Percentiles rank a stretch among this genome's conserved stretches.
Evolutionary conservation across 2,329 filamentous ascomycete species (phyloP).

Genomic region (Magnaporthiopsis rhizophila): DNA sequence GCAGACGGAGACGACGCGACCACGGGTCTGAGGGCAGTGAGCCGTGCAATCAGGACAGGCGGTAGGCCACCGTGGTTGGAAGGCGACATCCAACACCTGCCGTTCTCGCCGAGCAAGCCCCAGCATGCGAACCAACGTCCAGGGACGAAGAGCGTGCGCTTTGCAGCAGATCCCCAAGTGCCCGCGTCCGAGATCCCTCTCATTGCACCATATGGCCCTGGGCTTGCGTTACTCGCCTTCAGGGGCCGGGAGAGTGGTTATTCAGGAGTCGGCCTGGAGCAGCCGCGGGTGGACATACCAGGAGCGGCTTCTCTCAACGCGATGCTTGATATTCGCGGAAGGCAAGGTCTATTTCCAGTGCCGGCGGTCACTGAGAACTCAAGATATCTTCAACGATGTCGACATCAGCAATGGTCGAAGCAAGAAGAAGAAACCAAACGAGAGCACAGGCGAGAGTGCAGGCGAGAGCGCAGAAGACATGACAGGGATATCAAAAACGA

Average conservation of each 20-base stretch:
- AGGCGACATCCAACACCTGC: too few species aligned
- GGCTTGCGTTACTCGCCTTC: conserved; percentile 16
- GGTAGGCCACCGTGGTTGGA: too few species aligned
- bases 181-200: conserved; percentile 8
- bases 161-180: too few species aligned
- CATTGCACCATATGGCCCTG: conserved; percentile 4
- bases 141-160: too few species aligned
- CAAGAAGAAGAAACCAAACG: too few species aligned
- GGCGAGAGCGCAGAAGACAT: too few species aligned
- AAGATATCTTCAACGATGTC: conserved; percentile 22
- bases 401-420: conserved; percentile 6
- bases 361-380: conserved; percentile 16
- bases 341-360: conserved; percentile 25
- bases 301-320: conserved; percentile 26
- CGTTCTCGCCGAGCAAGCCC: too few species aligned
- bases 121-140: too few species aligned
- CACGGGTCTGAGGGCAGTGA: neutral
- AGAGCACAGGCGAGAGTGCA: too few species aligned
- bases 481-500: too few species aligned
- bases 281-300: conserved; percentile 31
- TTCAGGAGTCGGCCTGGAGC: conserved; percentile 23
- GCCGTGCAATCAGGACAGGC: neutral
- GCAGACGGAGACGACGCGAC: conserved; percentile 18
- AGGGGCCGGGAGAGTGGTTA: conserved; percentile 14
- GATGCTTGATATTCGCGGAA: conserved; percentile 27